Evolutionary conservation across 371 early-diverging fungal species (phyloP).

Genomic region (Syncephalastrum racemosum): DNA sequence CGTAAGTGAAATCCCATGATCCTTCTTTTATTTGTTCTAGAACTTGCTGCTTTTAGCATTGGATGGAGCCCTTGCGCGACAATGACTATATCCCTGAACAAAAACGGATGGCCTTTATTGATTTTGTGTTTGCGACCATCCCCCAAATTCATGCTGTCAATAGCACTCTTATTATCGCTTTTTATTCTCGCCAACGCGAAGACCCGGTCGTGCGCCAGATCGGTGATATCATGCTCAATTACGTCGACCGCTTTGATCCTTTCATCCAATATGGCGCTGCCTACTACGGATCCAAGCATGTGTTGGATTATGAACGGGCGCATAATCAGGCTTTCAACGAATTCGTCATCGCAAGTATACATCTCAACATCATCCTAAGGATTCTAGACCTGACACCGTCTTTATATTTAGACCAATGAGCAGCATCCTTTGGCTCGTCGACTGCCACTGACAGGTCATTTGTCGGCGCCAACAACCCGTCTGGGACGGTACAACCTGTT

Average conservation of each 20-base stretch:
- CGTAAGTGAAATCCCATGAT: slow-evolving; percentile 17
- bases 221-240: slow-evolving; percentile 81
- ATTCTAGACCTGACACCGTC: slow-evolving; percentile 3
- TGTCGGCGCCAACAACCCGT: slow-evolving; percentile 82
- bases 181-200: slow-evolving; percentile 74
- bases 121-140: slow-evolving; percentile 82
- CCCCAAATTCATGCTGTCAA: slow-evolving; percentile 71
- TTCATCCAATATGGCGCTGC: slow-evolving; percentile 88
- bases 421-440: slow-evolving; percentile 76
- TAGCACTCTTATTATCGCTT: slow-evolving; percentile 60
- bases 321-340: slow-evolving; percentile 65
- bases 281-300: slow-evolving; percentile 78
- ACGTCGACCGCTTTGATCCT: slow-evolving; percentile 69
- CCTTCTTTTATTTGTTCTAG: not conserved
- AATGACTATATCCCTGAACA: slow-evolving; percentile 64
- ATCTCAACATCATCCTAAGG: not conserved
- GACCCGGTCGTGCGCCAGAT: slow-evolving; percentile 70
- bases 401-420: slow-evolving; percentile 28
- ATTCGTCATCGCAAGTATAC: slow-evolving; percentile 63
- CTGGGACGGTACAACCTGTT: slow-evolving; percentile 87
- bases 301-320: slow-evolving; percentile 73
- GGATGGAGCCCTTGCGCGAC: slow-evolving; percentile 71
- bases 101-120: slow-evolving; percentile 65
- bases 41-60: slow-evolving; percentile 19
- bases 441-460: slow-evolving; percentile 74